Evolutionary conservation across 1,139 yeast genomes (phyloP).

Genomic region (Magnusiomyces sp.): DNA sequence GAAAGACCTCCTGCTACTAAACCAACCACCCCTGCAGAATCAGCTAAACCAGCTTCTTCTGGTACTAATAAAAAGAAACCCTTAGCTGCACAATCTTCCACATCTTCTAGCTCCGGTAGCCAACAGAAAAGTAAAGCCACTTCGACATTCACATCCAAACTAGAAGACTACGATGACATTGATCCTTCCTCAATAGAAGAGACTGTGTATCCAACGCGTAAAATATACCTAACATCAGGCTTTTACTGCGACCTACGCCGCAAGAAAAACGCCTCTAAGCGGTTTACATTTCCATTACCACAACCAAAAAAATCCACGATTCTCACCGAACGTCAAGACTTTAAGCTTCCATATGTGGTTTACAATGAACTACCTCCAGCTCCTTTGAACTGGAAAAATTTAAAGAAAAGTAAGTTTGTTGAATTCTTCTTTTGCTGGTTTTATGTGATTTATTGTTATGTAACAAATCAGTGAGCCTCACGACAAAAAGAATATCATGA

Average conservation of each 20-base stretch:
- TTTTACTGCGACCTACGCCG: slow-evolving; percentile 8
- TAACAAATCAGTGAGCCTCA: slow-evolving; percentile 4
- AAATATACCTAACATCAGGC: slow-evolving; percentile 10
- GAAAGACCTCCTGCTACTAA: background rate
- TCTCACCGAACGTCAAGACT: slow-evolving; percentile 18
- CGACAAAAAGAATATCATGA: background rate
- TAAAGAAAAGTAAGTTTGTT: slow-evolving; percentile 23
- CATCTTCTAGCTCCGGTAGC: too few relatives aligned
- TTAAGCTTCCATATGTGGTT: slow-evolving; percentile 31
- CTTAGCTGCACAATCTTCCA: background rate
- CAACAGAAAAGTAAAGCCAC: too few relatives aligned
- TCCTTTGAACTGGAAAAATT: slow-evolving; percentile 28
- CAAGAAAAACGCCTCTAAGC: slow-evolving; percentile 6
- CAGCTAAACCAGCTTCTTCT: background rate
- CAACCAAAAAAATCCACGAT: slow-evolving; percentile 14
- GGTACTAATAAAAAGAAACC: background rate
- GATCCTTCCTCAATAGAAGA: background rate
- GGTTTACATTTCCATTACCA: slow-evolving; percentile 22
- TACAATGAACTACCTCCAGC: slow-evolving; percentile 23
- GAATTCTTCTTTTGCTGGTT: background rate
- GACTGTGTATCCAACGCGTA: background rate
- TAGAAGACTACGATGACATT: background rate
- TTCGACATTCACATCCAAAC: background rate
- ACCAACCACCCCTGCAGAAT: background rate
- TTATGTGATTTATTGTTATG: background rate